phyloP scores from a whole-genome alignment of 139 green algal genomes.

The Chlorella sorokiniana region DNA sequence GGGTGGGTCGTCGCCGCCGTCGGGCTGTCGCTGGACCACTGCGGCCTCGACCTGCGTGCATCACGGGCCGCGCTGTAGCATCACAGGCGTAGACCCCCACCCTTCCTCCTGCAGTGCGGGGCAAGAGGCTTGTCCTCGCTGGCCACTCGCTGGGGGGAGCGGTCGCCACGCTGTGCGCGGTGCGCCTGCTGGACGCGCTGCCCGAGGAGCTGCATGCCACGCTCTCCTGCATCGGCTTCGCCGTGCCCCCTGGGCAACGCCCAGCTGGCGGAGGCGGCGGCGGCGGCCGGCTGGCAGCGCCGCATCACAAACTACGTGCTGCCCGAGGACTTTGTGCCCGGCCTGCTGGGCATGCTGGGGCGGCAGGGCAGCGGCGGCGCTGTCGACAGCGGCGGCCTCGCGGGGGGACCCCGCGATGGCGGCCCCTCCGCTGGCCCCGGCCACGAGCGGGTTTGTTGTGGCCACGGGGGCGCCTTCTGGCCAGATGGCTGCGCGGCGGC shows the following conservation, averaged over 20 bases:
- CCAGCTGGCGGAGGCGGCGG: conserved; percentile 65
- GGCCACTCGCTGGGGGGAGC: conserved; percentile 77
- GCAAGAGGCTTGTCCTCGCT: conserved; percentile 65
- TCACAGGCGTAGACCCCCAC: no score
- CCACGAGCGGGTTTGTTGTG: conserved; percentile 30
- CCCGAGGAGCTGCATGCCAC: conserved; percentile 24
- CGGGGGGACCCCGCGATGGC: neutral
- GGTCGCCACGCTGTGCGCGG: conserved; percentile 72
- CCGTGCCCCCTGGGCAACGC: conserved; percentile 77
- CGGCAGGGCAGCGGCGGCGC: neutral
- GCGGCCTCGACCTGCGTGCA: no score
- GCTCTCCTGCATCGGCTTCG: conserved; percentile 71
- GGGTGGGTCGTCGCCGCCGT: no score
- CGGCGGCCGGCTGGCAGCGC: conserved; percentile 52
- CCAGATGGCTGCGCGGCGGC: neutral
- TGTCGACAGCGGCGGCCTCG: neutral
- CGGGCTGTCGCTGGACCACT: no score
- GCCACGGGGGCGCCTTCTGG: neutral
- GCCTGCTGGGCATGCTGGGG: neutral
- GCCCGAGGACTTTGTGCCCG: conserved; percentile 49
- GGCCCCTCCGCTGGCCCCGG: neutral
- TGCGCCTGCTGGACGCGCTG: conserved; percentile 66
- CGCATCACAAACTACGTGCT: conserved; percentile 70
- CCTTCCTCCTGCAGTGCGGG: no score
- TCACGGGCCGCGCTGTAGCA: no score